These are phyloP conservation scores for Citrus australasica DNA, from an alignment of 345 rosid species.

Conservation along the genomic window DNA sequence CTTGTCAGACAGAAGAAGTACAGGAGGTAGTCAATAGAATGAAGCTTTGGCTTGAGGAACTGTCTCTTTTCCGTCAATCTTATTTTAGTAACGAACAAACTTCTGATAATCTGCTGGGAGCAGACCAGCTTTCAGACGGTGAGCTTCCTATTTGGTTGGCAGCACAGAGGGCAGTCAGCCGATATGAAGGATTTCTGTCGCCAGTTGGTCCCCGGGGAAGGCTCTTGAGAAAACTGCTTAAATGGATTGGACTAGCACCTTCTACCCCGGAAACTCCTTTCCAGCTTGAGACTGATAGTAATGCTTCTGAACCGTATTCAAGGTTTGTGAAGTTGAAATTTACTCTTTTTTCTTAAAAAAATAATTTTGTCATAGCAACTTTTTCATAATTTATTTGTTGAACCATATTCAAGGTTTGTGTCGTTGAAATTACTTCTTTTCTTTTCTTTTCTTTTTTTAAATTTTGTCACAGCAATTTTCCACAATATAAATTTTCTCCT, in stretches of 20 bases:
- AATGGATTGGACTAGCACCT: conserved; percentile 65
- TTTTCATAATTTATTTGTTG: conserved; percentile 17
- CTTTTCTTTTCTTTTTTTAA: background rate
- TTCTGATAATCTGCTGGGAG: conserved; percentile 35
- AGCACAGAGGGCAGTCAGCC: conserved; percentile 88
- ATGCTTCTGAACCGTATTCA: conserved; percentile 67
- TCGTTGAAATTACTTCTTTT: conserved; percentile 10
- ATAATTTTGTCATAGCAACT: background rate
- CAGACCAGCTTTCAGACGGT: conserved; percentile 47
- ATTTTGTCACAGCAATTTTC: background rate
- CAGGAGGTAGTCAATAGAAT: conserved; percentile 48
- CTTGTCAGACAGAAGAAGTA: conserved; percentile 45
- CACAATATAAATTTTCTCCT: background rate
- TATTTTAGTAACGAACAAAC: conserved; percentile 39
- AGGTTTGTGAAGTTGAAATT: conserved; percentile 43
- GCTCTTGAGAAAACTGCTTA: conserved; percentile 71
- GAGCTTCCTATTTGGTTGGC: conserved; percentile 88
- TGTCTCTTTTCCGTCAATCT: conserved; percentile 51
- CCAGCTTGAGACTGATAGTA: conserved; percentile 44
- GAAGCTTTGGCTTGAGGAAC: conserved; percentile 62
- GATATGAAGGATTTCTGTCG: conserved; percentile 81
- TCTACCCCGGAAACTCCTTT: conserved; percentile 59
- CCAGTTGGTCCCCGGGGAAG: conserved; percentile 86
- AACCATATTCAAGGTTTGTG: conserved; percentile 72
- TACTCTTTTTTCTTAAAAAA: conserved; percentile 3